Conservation (phyloP, 768 basidiomycete species). For the Macrolepiota albuminosa region DNA sequence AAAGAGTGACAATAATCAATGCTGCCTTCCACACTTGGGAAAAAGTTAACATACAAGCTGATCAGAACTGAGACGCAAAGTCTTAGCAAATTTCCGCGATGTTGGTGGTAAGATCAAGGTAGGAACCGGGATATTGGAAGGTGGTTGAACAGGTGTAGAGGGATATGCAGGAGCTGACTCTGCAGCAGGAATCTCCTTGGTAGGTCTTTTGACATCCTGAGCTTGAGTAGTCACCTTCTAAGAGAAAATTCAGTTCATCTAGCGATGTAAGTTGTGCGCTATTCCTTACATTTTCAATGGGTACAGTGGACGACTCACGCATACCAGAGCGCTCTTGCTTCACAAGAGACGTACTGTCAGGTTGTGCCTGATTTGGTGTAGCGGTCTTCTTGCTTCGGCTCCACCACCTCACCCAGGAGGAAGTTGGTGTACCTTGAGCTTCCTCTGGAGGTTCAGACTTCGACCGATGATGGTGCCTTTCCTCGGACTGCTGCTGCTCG, state of each 20-base stretch:
- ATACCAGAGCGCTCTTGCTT: conserved; percentile 13
- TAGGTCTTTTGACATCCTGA: conserved; percentile 1
- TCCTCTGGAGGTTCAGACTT: conserved; percentile 39
- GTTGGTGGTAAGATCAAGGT: conserved; percentile 9
- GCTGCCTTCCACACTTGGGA: neutral
- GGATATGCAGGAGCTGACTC: conserved; percentile 41
- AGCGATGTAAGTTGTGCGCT: neutral
- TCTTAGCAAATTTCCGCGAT: conserved; percentile 76
- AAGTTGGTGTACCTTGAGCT: conserved; percentile 36
- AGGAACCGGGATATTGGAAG: conserved; percentile 16
- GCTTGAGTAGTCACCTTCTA: neutral
- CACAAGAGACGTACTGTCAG: neutral
- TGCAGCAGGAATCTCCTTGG: conserved; percentile 18
- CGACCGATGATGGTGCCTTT: conserved; percentile 22
- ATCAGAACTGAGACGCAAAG: conserved; percentile 87
- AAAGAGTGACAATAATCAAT: neutral
- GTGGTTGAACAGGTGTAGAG: conserved; percentile 39
- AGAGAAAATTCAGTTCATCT: neutral
- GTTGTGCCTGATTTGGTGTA: conserved; percentile 7
- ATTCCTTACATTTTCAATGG: conserved; percentile 15
- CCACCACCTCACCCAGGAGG: conserved; percentile 88
- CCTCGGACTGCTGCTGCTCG: conserved; percentile 19
- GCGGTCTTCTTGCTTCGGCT: conserved; percentile 48
- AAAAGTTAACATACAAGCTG: conserved; percentile 63
- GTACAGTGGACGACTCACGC: conserved; percentile 24